A percentile compares a stretch with the other conserved stretches of the same genome.
phyloP scores from a whole-genome alignment of 495 filamentous ascomycete species.

The Penicillium soppii region DNA sequence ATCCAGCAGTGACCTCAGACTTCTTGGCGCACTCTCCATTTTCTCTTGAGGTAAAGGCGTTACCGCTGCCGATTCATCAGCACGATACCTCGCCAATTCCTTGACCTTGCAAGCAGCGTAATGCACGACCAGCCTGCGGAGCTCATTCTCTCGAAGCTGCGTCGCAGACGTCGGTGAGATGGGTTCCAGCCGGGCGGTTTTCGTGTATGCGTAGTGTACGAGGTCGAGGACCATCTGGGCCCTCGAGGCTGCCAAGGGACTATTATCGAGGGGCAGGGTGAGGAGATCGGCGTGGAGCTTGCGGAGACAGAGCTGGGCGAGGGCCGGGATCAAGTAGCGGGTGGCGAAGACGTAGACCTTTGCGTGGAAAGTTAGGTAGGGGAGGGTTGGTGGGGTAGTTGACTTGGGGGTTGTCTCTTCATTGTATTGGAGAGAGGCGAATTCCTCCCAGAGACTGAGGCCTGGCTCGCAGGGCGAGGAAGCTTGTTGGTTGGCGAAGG shows the following conservation, averaged over 20 bases:
- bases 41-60: constrained; percentile 24
- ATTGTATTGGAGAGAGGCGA: constrained; percentile 35
- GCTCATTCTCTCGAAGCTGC: constrained; percentile 47
- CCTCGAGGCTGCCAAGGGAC: constrained; percentile 27
- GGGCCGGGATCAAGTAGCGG: constrained; percentile 42
- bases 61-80: constrained; percentile 26
- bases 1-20: constrained; percentile 39
- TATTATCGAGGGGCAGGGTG: constrained; percentile 25
- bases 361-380: constrained; percentile 47
- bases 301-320: constrained; percentile 44
- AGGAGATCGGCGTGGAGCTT: constrained; percentile 42
- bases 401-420: constrained; percentile 18
- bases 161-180: constrained; percentile 43
- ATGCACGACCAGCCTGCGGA: constrained; percentile 42
- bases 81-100: constrained; percentile 38
- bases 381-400: constrained; percentile 18
- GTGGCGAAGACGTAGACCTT: constrained; percentile 50
- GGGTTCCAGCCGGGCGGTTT: constrained; percentile 43
- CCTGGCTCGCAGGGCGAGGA: constrained; percentile 32
- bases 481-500: constrained; percentile 38
- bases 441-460: constrained; percentile 43
- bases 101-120: constrained; percentile 48
- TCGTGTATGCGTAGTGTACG: constrained; percentile 42
- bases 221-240: constrained; percentile 41
- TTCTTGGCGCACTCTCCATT: constrained; percentile 24